phyloP scores from a whole-genome alignment of 1,284 basidiomycete genomes.

The Apiotrichum sp. region DNA sequence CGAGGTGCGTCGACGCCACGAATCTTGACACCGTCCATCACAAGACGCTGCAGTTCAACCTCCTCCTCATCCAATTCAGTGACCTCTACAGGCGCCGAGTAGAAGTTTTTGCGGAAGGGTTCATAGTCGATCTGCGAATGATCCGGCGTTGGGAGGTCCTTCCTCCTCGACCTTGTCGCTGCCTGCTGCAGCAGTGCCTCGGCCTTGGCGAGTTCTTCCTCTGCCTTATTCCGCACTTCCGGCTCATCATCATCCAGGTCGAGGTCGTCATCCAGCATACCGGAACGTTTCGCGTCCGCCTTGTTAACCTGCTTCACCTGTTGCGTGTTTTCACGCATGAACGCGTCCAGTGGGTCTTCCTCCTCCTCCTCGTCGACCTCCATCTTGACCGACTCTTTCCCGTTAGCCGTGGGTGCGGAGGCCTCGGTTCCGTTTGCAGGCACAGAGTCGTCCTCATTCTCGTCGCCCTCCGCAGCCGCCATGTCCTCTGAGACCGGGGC shows the following conservation, averaged over 20 bases:
- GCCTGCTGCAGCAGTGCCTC: conserved; percentile 54
- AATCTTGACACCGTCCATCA: conserved; percentile 95
- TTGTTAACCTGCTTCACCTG: conserved; percentile 54
- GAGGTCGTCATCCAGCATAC: conserved; percentile 28
- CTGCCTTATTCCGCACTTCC: conserved; percentile 76
- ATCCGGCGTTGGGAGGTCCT: conserved; percentile 87
- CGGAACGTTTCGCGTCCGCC: conserved; percentile 49
- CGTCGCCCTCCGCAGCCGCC: conserved; percentile 29
- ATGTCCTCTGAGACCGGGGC: conserved; percentile 31
- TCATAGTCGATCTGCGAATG: conserved; percentile 86
- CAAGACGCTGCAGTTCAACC: conserved; percentile 81
- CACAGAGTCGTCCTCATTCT: conserved; percentile 14
- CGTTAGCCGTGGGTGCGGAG: not conserved
- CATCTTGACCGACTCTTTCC: conserved; percentile 31
- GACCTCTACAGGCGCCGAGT: conserved; percentile 84
- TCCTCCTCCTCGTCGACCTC: conserved; percentile 72
- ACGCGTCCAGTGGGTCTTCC: conserved; percentile 82
- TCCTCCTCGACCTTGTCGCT: conserved; percentile 93
- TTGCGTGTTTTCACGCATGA: conserved; percentile 74
- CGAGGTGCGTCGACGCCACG: conserved; percentile 90
- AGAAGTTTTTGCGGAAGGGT: conserved; percentile 94
- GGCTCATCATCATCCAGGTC: conserved; percentile 21
- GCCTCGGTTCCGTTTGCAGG: not conserved
- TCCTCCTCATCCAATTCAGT: conserved; percentile 91
- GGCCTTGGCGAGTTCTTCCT: conserved; percentile 60